Base-by-base conservation (phyloP, 352 stramenopile species). In the Nannochloropsis limnetica region DNA sequence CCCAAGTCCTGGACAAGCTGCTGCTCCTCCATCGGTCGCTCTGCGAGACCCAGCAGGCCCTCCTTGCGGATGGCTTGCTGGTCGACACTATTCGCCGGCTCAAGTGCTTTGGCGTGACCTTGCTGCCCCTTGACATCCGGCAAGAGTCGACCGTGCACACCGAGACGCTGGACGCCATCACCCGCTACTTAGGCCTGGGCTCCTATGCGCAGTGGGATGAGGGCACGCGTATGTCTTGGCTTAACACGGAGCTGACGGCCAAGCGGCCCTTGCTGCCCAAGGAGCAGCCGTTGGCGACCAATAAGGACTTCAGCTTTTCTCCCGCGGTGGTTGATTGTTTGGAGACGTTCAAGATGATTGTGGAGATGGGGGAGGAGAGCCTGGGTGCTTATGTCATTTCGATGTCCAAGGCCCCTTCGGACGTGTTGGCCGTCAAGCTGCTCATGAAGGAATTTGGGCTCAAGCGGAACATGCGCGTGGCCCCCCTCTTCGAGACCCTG, bases 401-500 rank as follows among this genome's bases (percentile, higher is more conserved):
- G 79, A 91, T 94, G 86, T 89, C 89, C 44, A 89, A 91, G 61
- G 89, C 89, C 45, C 90, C 91, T 17, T 92, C 87, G 31, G 92
- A 95, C 85, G 90, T 95, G 0, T 83, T 95, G 28, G 90, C 91
- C 23, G 92, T 95, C 11, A 91, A 92, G 87, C 87, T 95, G 37
- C 81, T 95, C 29, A 81, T 84, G 83, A 86, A 86, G 68, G 84
- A 86, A 37, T 84, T 84, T 79, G 61, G 49, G 20, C 68, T 86
- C 25, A 89, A 89, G 79, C 87, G 88, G 83, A 91, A 91, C 68
- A 89, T 92, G 86, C 87, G 92, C 68, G 90, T 95, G 5, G 91
- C 92, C 25, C 92, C 92, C 8, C 86, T 95, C 1, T 95, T 95
- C 86, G 92, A 95, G 87, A 95, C 92, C 3, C 86, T 95, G 54